These are phyloP conservation scores for Grosmannia penicillata DNA, from an alignment of 2,329 filamentous ascomycete species.

Conservation along the genomic window DNA sequence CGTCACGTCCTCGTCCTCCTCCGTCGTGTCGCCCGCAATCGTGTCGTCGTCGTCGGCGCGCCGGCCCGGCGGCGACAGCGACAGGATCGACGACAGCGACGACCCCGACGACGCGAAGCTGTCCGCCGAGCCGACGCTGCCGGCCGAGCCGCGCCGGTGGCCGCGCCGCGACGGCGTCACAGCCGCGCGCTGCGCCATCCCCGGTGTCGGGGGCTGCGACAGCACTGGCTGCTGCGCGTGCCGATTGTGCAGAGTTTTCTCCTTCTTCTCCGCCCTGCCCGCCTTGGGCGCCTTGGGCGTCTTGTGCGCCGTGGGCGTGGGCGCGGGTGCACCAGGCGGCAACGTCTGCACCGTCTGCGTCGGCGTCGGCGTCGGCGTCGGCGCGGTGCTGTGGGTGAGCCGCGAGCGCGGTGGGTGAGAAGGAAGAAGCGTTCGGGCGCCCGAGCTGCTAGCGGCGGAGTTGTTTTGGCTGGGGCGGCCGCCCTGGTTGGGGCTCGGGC, in stretches of 20 bases:
- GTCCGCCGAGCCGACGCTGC: conserved; percentile 11
- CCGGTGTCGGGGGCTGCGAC: not conserved
- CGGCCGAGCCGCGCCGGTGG: too few species aligned
- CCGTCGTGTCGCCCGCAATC: not conserved
- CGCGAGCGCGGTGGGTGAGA: too few species aligned
- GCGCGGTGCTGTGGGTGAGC: too few species aligned
- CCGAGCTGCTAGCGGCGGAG: not conserved
- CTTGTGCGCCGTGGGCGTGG: not conserved
- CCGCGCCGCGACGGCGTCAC: not conserved
- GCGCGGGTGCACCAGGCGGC: not conserved
- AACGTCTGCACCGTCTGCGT: not conserved
- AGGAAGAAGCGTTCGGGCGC: not conserved
- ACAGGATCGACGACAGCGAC: conserved; percentile 19
- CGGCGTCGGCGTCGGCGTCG: too few species aligned
- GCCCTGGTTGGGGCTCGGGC: too few species aligned
- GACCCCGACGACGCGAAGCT: conserved; percentile 16
- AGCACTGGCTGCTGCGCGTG: conserved; percentile 1
- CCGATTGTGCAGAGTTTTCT: too few species aligned
- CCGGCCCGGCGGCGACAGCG: conserved; percentile 14
- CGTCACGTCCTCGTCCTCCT: not conserved
- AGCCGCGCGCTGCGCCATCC: not conserved
- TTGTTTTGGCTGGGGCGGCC: too few species aligned
- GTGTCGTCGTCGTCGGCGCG: conserved; percentile 7
- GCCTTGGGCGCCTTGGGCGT: conserved; percentile 3
- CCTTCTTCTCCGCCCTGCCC: not conserved